Percentiles rank a stretch among this genome's conserved stretches.
phyloP scores from a whole-genome alignment of 495 filamentous ascomycete genomes.

The Paragyromitra xinjiangensis region DNA sequence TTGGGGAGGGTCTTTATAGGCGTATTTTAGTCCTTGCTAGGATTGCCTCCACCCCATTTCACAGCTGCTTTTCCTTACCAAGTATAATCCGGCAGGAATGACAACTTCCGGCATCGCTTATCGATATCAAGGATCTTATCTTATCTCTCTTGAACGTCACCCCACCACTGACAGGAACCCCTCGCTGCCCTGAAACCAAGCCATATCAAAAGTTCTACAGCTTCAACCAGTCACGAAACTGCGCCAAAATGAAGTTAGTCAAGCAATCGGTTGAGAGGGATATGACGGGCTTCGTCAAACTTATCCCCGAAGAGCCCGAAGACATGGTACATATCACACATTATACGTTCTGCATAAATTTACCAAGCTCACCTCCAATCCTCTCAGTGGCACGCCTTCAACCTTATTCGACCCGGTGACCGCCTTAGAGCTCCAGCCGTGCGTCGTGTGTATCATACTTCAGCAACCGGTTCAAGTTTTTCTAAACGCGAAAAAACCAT shows the following conservation, averaged over 20 bases:
- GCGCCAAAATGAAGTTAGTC: constrained; percentile 38
- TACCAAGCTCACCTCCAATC: constrained; percentile 8
- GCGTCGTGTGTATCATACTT: constrained; percentile 77
- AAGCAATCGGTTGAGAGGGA: constrained; percentile 51
- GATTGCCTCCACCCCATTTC: too few relatives aligned
- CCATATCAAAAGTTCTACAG: constrained; percentile 21
- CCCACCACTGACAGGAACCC: constrained; percentile 19
- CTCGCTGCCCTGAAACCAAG: constrained; percentile 2
- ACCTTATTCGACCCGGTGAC: constrained; percentile 84
- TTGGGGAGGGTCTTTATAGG: too few relatives aligned
- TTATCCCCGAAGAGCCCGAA: constrained; percentile 90
- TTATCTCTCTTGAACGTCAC: constrained; percentile 8
- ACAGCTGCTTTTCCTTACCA: too few relatives aligned
- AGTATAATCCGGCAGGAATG: too few relatives aligned
- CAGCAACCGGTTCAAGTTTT: constrained; percentile 75
- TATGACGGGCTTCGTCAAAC: constrained; percentile 70
- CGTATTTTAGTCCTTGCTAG: too few relatives aligned
- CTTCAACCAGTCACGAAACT: constrained; percentile 23
- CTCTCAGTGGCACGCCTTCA: constrained; percentile 91
- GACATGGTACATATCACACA: constrained; percentile 76
- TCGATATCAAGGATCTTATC: constrained; percentile 36
- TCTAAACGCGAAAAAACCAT: constrained; percentile 79
- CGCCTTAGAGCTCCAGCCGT: constrained; percentile 82
- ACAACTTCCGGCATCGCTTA: neutral
- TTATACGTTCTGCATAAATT: constrained; percentile 8